A percentile compares a stretch with the other conserved stretches of the same genome.
Conservation (phyloP, 257 asterid species). For the Nicotiana knightiana region DNA sequence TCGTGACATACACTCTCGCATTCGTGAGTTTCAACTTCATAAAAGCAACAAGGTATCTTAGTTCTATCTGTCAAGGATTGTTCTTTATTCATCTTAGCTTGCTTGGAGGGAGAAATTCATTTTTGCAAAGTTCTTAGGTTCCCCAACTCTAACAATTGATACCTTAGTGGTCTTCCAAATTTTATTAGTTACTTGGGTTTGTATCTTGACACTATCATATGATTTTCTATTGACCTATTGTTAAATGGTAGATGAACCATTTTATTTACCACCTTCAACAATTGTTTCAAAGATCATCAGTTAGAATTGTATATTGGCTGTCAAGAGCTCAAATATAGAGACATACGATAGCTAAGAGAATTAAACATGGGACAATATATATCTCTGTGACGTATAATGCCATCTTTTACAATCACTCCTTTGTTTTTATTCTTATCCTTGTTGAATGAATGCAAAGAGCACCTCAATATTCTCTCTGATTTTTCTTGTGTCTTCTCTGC, state of each 20-base stretch:
- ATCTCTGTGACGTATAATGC: neutral
- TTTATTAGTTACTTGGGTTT: neutral
- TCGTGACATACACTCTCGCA: slow-evolving; percentile 33
- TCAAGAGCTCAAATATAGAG: slow-evolving; percentile 1
- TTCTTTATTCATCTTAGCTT: neutral
- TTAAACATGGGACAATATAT: neutral
- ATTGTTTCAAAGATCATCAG: neutral
- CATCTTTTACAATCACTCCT: neutral
- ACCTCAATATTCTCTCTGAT: neutral
- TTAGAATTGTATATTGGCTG: neutral
- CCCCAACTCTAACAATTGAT: neutral
- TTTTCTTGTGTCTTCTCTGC: neutral
- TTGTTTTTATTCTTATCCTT: neutral
- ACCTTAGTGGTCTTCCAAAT: neutral
- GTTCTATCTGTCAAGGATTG: neutral
- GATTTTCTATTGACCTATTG: neutral
- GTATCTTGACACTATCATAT: neutral
- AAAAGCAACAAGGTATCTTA: slow-evolving; percentile 53
- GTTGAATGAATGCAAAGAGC: neutral
- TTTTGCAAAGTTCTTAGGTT: neutral
- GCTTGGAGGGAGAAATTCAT: neutral
- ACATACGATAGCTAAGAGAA: neutral
- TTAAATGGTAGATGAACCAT: neutral
- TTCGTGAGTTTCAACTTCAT: slow-evolving; percentile 60
- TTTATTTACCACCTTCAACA: slow-evolving; percentile 6